Evolutionary conservation across 1,284 basidiomycete genomes (phyloP).

Genomic region (Phellinidium pouzarii): DNA sequence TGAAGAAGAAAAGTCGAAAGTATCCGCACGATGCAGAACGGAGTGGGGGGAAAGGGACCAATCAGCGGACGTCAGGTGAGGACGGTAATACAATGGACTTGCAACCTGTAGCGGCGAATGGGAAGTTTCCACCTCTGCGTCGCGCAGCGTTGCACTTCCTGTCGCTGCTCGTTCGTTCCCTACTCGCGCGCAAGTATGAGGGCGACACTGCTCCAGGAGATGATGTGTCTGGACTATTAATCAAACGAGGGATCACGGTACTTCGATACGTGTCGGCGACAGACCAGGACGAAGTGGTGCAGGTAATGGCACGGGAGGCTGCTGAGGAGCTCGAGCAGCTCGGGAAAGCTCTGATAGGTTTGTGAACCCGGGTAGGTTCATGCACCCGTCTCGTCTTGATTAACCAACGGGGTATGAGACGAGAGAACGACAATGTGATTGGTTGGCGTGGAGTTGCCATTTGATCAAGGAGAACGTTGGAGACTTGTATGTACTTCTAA

Average conservation of each 20-base stretch:
- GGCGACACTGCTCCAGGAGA: slow-evolving; percentile 18
- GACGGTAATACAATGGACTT: slow-evolving; percentile 35
- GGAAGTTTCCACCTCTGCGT: slow-evolving; percentile 73
- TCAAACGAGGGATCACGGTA: slow-evolving; percentile 54
- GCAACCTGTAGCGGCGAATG: slow-evolving; percentile 47
- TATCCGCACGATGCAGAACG: neutral
- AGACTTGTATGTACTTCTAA: no score
- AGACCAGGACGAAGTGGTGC: slow-evolving; percentile 68
- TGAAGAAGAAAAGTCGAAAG: slow-evolving; percentile 7
- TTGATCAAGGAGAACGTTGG: no score
- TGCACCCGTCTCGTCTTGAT: no score
- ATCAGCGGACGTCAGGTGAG: no score
- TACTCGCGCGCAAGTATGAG: slow-evolving; percentile 43
- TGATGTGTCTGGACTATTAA: slow-evolving; percentile 24
- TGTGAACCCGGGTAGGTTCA: no score
- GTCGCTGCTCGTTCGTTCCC: slow-evolving; percentile 52
- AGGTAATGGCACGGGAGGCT: slow-evolving; percentile 76
- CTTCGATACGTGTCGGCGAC: slow-evolving; percentile 66
- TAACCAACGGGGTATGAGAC: no score
- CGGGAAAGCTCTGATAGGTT: slow-evolving; percentile 40
- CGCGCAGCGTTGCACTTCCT: slow-evolving; percentile 80
- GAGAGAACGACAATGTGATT: no score
- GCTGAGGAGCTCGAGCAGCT: slow-evolving; percentile 50
- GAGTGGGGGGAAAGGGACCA: neutral
- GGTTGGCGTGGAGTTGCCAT: no score